Percentiles rank a stretch among this genome's conserved stretches.
Conservation (phyloP, 2,329 filamentous ascomycete genomes). For the Verticillium isaacii region DNA sequence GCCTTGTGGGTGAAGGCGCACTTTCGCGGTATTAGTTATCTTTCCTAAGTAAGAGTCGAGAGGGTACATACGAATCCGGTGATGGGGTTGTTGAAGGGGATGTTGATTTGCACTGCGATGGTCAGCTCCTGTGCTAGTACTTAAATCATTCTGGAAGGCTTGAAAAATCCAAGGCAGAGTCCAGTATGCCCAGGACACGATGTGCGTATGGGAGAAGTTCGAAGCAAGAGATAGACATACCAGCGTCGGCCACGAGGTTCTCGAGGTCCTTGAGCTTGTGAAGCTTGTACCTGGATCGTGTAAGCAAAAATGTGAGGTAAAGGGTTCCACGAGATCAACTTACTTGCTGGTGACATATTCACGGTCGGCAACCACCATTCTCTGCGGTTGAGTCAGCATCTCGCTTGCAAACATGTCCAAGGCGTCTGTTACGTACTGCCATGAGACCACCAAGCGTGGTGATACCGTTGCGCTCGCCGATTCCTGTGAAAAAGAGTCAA, state of each 20-base stretch:
- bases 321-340: neutral
- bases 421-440: neutral
- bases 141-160: neutral
- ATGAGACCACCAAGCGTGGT: conserved; percentile 41
- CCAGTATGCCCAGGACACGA: no score
- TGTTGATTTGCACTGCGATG: neutral
- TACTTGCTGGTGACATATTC: neutral
- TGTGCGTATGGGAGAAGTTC: no score
- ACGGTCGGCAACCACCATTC: neutral
- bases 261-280: conserved; percentile 72
- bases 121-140: neutral
- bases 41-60: neutral
- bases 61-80: conserved; percentile 55
- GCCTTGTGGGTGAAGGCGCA: conserved; percentile 64
- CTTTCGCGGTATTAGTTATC: neutral
- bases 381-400: neutral
- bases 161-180: no score
- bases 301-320: neutral
- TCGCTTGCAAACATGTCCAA: neutral
- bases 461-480: conserved; percentile 55
- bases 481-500: neutral
- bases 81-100: conserved; percentile 71
- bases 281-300: conserved; percentile 60
- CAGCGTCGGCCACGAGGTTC: conserved; percentile 67
- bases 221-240: neutral